Percentiles rank a stretch among this genome's conserved stretches.
Conservation (phyloP, 2,329 filamentous ascomycete genomes). For the Penicillium concentricum region DNA sequence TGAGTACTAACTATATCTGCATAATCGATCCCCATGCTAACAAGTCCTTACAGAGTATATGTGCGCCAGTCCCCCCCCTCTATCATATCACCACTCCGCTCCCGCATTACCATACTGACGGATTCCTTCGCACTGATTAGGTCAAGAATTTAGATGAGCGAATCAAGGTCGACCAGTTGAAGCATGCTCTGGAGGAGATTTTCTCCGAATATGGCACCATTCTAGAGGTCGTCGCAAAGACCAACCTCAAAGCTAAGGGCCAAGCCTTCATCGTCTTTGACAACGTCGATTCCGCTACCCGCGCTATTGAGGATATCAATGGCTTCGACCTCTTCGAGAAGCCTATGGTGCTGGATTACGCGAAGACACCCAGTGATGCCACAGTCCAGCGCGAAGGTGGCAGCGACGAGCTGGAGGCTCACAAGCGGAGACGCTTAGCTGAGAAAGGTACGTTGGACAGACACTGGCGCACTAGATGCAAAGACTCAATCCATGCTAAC, state of each 20-base stretch:
- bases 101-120: conserved; percentile 14
- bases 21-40: conserved; percentile 14
- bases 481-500: conserved; percentile 2
- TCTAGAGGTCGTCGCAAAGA: conserved; percentile 82
- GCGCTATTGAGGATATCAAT: conserved; percentile 83
- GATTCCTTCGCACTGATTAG: conserved; percentile 29
- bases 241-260: conserved; percentile 85
- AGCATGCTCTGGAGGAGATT: conserved; percentile 69
- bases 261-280: conserved; percentile 96
- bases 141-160: conserved; percentile 87
- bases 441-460: conserved; percentile 71
- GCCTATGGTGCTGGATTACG: conserved; percentile 80
- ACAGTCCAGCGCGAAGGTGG: conserved; percentile 73
- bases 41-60: conserved; percentile 38
- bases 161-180: conserved; percentile 76
- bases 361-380: conserved; percentile 81
- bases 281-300: conserved; percentile 70
- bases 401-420: conserved; percentile 78
- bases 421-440: conserved; percentile 79
- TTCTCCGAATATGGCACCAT: conserved; percentile 88
- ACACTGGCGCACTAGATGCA: not conserved
- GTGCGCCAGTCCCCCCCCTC: conserved; percentile 28
- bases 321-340: conserved; percentile 93
- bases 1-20: conserved; percentile 23
- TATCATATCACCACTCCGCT: conserved; percentile 10